A percentile compares a stretch with the other conserved stretches of the same genome.
These are phyloP conservation scores for Vitis hybrid DNA, from an alignment of 177 flowering plant genomes.

Conservation along the genomic window DNA sequence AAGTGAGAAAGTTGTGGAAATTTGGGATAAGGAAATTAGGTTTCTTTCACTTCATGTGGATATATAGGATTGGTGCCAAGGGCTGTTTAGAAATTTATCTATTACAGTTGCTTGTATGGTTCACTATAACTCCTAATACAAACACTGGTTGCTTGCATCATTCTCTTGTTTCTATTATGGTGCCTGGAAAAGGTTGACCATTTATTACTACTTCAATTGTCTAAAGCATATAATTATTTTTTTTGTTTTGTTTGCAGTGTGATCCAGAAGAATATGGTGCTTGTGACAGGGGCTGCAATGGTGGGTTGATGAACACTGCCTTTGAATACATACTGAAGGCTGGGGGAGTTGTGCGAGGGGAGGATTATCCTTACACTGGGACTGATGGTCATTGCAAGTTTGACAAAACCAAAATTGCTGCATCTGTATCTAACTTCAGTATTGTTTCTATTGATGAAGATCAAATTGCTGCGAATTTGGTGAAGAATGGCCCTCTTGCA, in stretches of 20 bases:
- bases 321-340: slow-evolving; percentile 78
- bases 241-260: slow-evolving; percentile 45
- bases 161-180: no score
- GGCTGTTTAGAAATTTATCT: no score
- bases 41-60: no score
- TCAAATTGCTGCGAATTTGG: slow-evolving; percentile 94
- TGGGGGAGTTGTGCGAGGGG: slow-evolving; percentile 82
- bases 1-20: no score
- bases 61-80: no score
- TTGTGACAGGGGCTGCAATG: slow-evolving; percentile 87
- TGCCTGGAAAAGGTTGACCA: no score
- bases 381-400: slow-evolving; percentile 82
- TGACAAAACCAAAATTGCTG: slow-evolving; percentile 78
- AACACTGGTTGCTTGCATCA: no score
- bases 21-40: no score
- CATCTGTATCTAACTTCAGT: slow-evolving; percentile 81
- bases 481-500: slow-evolving; percentile 91
- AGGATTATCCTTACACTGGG: slow-evolving; percentile 93
- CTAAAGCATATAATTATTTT: no score
- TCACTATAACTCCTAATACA: no score
- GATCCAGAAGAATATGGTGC: slow-evolving; percentile 66
- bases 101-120: not conserved
- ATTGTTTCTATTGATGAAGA: slow-evolving; percentile 83
- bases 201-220: no score
- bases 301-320: slow-evolving; percentile 87